Evolutionary conservation across 2,329 filamentous ascomycete species (phyloP), one percentile per base, ranked within the genome.

Genomic region (Atkinsonella hypoxylon): DNA sequence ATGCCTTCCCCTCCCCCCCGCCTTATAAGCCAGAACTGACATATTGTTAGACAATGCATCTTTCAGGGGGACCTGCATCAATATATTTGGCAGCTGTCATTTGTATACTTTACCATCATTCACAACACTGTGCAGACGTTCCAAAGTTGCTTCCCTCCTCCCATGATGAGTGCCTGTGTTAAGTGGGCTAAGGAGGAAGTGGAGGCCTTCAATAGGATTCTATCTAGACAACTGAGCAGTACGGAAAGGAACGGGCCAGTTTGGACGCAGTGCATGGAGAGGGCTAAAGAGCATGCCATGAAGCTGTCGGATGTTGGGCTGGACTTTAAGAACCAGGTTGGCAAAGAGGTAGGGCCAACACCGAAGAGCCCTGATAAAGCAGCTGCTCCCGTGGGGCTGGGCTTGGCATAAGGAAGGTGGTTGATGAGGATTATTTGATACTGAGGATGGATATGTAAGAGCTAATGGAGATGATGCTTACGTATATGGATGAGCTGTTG

Each of bases 171-270:
- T 61, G 89, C 90, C 0, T 95, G 89, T 59, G 91, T 98, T 60
- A 94, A 91, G 63, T 98, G 93, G 93, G 90, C 89, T n/a, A 97
- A 96, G 67, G 85, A 93, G 59, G 83, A 95, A 63, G 82, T 97
- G 1, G 90, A 96, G 59, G 82, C 82, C 2, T 97, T 97, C 73
- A 97, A 96, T 61, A 76, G 76, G 44, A 82, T 93, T 47, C 73
- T 98, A 38, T 81, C 78, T 36, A 76, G 91, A 53, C 93, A 97
- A 68, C 72, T 98, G 54, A 94, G 89, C 68, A 89, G 87, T 62
- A 86, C 93, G 2, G 85, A 94, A 54, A 77, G 75, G 47, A 82
- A 78, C n/a, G 84, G 85, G 13, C 76, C 81, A 43, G 77, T 87
- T 1, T 96, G 89, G 87, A 78, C 78, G 49, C 79, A 87, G 61